phyloP scores from a whole-genome alignment of 345 rosid genomes.

The Corymbia maculata region DNA sequence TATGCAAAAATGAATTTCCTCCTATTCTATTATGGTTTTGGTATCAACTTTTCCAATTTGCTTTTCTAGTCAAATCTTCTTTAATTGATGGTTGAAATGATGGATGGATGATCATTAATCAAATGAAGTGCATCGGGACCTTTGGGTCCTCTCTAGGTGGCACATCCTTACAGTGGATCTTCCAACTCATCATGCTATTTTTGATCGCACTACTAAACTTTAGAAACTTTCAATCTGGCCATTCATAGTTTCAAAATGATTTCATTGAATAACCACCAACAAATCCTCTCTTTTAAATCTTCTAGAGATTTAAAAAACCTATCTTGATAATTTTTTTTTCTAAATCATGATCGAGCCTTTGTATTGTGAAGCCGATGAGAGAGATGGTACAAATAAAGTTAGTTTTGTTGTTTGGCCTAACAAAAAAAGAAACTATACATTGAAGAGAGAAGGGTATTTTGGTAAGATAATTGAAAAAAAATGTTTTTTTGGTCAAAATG shows the following conservation, averaged over 20 bases:
- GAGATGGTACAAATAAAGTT: no score
- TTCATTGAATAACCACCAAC: rapidly evolving
- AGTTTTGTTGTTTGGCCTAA: no score
- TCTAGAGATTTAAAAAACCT: neutral
- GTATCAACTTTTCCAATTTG: neutral
- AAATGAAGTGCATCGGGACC: neutral
- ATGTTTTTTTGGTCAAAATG: no score
- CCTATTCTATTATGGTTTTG: neutral
- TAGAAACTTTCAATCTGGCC: neutral
- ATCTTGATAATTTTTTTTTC: no score
- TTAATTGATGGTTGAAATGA: neutral
- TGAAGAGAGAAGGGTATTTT: no score
- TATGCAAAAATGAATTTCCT: neutral
- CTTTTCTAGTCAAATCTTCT: neutral
- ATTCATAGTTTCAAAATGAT: neutral
- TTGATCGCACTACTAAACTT: neutral
- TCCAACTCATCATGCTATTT: neutral
- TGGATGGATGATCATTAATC: neutral
- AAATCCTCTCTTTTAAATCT: neutral
- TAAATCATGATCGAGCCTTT: no score
- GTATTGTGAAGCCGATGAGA: no score
- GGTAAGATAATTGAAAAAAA: no score
- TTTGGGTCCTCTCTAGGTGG: no score
- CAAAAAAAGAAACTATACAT: no score
- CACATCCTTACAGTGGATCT: neutral